A percentile compares a stretch with the other conserved stretches of the same genome.
Evolutionary conservation across 352 stramenopile species (phyloP).

Genomic region (Phytophthora aleatoria): DNA sequence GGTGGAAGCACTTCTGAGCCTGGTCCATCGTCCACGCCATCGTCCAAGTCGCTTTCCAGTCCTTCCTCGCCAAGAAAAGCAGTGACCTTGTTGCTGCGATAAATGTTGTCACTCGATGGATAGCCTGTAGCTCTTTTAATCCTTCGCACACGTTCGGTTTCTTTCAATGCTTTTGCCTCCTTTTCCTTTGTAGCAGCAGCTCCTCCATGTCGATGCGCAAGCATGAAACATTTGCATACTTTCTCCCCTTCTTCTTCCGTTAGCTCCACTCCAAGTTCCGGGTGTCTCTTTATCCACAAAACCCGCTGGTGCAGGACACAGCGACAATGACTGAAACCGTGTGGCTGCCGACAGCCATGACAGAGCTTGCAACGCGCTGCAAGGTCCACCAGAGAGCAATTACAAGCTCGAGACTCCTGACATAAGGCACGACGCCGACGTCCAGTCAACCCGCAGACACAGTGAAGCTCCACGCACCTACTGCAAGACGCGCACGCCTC

Average conservation of each 20-base stretch:
- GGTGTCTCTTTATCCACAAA: constrained; percentile 29
- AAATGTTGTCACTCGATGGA: constrained; percentile 50
- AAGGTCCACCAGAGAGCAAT: constrained; percentile 42
- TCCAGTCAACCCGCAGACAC: constrained; percentile 43
- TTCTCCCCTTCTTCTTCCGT: constrained; percentile 21
- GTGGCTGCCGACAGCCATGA: constrained; percentile 52
- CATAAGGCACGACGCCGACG: constrained; percentile 39
- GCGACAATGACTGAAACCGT: constrained; percentile 56
- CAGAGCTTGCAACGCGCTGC: constrained; percentile 53
- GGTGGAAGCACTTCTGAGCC: constrained; percentile 27
- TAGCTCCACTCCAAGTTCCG: constrained; percentile 18
- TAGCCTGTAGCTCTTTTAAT: constrained; percentile 44
- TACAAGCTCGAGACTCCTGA: constrained; percentile 68
- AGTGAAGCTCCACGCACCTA: constrained; percentile 69
- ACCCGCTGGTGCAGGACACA: constrained; percentile 57
- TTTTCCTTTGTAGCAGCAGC: constrained; percentile 27
- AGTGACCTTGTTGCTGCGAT: constrained; percentile 41
- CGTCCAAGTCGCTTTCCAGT: constrained; percentile 28
- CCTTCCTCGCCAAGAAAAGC: constrained; percentile 30
- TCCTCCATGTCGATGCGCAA: constrained; percentile 29
- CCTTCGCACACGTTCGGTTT: constrained; percentile 36
- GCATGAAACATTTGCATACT: constrained; percentile 49
- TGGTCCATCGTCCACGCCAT: constrained; percentile 31
- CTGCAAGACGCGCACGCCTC: constrained; percentile 59
- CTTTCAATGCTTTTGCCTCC: constrained; percentile 24